phyloP scores from a whole-genome alignment of 805 yeast genomes.

The Candida koratica region DNA sequence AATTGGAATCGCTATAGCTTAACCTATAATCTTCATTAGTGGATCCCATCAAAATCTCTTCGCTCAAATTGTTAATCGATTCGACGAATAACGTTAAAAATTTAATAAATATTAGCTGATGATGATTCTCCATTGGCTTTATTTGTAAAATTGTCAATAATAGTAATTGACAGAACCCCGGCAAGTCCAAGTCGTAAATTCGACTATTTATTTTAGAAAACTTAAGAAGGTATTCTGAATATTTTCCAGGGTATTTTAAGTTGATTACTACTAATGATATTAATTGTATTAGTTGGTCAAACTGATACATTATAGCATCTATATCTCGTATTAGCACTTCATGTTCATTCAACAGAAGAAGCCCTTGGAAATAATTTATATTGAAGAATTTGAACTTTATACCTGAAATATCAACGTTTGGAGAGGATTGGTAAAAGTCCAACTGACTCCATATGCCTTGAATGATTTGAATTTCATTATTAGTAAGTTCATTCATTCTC shows the following conservation, averaged over 20 bases:
- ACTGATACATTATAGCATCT: slow-evolving; percentile 5
- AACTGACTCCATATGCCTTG: slow-evolving; percentile 10
- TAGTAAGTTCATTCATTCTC: slow-evolving; percentile 1
- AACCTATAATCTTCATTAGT: slow-evolving; percentile 9
- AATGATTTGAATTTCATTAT: slow-evolving; percentile 5
- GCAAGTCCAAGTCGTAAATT: slow-evolving; percentile 12
- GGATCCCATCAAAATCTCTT: slow-evolving; percentile 10
- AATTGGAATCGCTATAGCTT: slow-evolving; percentile 14
- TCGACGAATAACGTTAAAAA: slow-evolving; percentile 11
- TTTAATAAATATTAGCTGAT: slow-evolving; percentile 8
- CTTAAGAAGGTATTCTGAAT: slow-evolving; percentile 7
- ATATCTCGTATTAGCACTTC: slow-evolving; percentile 1
- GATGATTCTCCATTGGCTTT: background rate
- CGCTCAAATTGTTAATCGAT: slow-evolving; percentile 1
- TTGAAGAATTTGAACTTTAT: slow-evolving; percentile 7
- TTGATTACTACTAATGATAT: slow-evolving; percentile 8
- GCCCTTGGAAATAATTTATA: slow-evolving; percentile 2
- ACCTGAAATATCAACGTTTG: slow-evolving; percentile 1
- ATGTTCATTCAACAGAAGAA: slow-evolving; percentile 1
- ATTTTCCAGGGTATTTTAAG: slow-evolving; percentile 1
- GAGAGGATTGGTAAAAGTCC: slow-evolving; percentile 4
- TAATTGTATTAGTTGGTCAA: slow-evolving; percentile 9
- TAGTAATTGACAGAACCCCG: slow-evolving; percentile 9
- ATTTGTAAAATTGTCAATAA: slow-evolving; percentile 5
- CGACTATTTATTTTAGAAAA: slow-evolving; percentile 13